Conservation (phyloP, 768 basidiomycete genomes). For the Dictyophora rubrovolvata region DNA sequence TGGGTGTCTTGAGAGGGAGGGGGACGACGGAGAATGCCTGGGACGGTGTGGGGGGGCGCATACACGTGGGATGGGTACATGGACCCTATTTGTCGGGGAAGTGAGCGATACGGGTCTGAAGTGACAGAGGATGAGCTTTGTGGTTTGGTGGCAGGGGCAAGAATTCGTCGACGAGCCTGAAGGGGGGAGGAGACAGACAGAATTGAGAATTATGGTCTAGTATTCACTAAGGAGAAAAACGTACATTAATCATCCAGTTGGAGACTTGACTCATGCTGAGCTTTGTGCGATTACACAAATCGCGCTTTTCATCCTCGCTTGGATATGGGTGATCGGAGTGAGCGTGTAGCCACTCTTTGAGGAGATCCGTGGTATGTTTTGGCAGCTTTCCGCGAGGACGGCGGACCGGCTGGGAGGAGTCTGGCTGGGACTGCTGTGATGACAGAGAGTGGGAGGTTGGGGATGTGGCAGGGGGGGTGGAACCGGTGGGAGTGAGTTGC, state of each 20-base stretch:
- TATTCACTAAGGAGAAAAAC: slow-evolving; percentile 15
- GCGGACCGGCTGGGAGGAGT: slow-evolving; percentile 46
- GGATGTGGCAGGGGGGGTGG: slow-evolving; percentile 30
- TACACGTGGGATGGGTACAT: slow-evolving; percentile 28
- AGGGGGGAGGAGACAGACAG: slow-evolving; percentile 12
- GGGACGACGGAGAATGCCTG: slow-evolving; percentile 28
- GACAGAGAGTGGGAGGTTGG: slow-evolving; percentile 47
- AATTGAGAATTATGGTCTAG: slow-evolving; percentile 10
- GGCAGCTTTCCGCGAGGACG: slow-evolving; percentile 75
- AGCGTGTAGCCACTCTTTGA: slow-evolving; percentile 81
- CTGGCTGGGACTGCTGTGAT: background rate
- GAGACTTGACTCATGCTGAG: slow-evolving; percentile 84
- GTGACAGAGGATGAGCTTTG: slow-evolving; percentile 65
- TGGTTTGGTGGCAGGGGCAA: slow-evolving; percentile 64
- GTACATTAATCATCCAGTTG: slow-evolving; percentile 88
- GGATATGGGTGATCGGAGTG: slow-evolving; percentile 88
- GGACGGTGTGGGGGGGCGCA: slow-evolving; percentile 27
- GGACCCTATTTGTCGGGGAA: background rate
- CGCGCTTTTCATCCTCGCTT: slow-evolving; percentile 84
- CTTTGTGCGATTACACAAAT: slow-evolving; percentile 75
- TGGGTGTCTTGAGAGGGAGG: slow-evolving; percentile 57
- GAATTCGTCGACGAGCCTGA: slow-evolving; percentile 72
- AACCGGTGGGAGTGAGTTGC: background rate
- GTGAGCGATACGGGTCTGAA: slow-evolving; percentile 50
- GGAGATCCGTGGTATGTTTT: slow-evolving; percentile 82